A percentile compares a stretch with the other conserved stretches of the same genome.
Evolutionary conservation across 495 filamentous ascomycete genomes (phyloP).

Genomic region (Beverwykella pulmonaria): DNA sequence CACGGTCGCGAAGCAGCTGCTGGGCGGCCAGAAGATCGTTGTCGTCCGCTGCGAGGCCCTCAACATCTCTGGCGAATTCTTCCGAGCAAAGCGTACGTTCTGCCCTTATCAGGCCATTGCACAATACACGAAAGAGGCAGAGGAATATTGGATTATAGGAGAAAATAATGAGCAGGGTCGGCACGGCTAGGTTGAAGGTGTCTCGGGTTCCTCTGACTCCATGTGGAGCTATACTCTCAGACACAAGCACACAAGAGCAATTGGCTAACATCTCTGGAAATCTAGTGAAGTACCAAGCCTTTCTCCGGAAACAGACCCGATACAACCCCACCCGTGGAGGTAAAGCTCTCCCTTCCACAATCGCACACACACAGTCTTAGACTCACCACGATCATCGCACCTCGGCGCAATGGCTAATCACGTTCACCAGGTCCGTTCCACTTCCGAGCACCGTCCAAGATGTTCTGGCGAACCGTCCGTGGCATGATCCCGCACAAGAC

Average conservation of each 20-base stretch:
- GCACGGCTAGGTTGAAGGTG: neutral
- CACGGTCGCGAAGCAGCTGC: constrained; percentile 98
- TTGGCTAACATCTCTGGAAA: constrained; percentile 36
- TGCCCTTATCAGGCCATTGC: neutral
- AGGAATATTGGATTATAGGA: neutral
- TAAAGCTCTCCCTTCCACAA: constrained; percentile 51
- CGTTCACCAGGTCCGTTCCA: constrained; percentile 82
- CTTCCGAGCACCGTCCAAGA: constrained; percentile 96
- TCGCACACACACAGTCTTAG: constrained; percentile 5
- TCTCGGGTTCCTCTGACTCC: neutral
- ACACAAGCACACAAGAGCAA: constrained; percentile 37
- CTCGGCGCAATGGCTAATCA: constrained; percentile 10
- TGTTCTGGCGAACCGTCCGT: constrained; percentile 99
- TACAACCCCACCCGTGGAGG: constrained; percentile 98
- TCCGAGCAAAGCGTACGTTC: constrained; percentile 97
- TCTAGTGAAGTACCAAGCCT: constrained; percentile 99
- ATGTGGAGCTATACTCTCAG: neutral
- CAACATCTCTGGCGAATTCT: constrained; percentile 99
- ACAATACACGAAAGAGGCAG: constrained; percentile 14
- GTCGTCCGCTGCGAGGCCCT: constrained; percentile 97
- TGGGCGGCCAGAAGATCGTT: constrained; percentile 99
- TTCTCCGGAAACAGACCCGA: constrained; percentile 99
- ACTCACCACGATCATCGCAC: neutral
- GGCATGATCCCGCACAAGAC: constrained; percentile 99
- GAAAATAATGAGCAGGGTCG: neutral